These are phyloP conservation scores for Neofusicoccum sp. DNA, from an alignment of 2,329 filamentous ascomycete species.

Conservation along the genomic window DNA sequence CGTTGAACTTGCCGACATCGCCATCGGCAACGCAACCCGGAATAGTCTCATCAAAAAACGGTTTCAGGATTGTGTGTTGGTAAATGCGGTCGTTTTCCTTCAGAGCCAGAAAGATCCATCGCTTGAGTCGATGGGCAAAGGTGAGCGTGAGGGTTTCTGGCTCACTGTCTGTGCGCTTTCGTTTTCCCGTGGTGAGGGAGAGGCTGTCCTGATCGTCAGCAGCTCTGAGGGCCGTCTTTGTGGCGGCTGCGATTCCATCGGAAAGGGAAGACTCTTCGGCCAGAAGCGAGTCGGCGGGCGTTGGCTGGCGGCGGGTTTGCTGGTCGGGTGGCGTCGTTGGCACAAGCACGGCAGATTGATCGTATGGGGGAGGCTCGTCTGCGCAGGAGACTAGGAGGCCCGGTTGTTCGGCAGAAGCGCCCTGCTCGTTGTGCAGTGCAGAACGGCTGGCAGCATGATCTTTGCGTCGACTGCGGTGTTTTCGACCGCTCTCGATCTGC, in stretches of 20 bases:
- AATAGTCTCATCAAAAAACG: not conserved
- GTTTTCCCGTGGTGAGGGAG: not conserved
- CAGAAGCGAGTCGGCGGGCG: not conserved
- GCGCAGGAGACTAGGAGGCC: too few species aligned
- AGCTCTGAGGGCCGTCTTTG: not conserved
- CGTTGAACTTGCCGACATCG: not conserved
- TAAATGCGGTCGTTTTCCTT: slow-evolving; percentile 2
- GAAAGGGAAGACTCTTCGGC: not conserved
- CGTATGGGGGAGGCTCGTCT: not conserved
- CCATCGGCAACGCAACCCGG: not conserved
- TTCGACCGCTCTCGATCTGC: not conserved
- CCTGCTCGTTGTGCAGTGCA: too few species aligned
- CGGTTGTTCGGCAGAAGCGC: too few species aligned
- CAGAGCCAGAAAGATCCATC: slow-evolving; percentile 1
- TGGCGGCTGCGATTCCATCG: not conserved
- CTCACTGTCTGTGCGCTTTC: not conserved
- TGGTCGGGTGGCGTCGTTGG: not conserved
- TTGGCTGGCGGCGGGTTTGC: not conserved
- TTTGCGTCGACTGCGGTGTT: not conserved
- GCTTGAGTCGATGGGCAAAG: not conserved
- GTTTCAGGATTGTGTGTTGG: not conserved
- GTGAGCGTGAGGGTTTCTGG: not conserved
- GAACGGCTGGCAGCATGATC: not conserved
- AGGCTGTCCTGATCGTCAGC: not conserved
- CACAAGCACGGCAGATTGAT: not conserved